Conservation (phyloP, 768 basidiomycete species). For the button mushroom (Agaricus bisporus) region DNA sequence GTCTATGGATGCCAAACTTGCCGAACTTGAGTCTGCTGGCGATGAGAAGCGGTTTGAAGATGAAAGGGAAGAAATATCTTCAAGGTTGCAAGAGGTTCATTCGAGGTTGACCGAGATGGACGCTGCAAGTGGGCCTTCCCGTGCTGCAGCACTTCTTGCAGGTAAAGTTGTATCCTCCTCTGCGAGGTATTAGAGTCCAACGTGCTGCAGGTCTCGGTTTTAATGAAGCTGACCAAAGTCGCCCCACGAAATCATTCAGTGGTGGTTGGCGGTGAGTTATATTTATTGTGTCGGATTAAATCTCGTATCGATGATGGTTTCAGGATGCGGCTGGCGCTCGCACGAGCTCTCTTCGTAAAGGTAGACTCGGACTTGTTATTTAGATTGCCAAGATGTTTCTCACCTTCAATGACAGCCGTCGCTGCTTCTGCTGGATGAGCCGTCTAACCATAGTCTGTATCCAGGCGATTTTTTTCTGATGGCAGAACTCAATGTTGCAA, state of each 20-base stretch:
- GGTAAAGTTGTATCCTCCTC: constrained; percentile 36
- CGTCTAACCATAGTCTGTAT: constrained; percentile 88
- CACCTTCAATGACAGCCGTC: constrained; percentile 40
- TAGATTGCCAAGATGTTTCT: neutral
- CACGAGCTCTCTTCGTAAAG: constrained; percentile 95
- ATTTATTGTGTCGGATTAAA: neutral
- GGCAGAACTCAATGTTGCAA: neutral
- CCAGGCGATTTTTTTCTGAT: neutral
- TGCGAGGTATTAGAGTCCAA: neutral
- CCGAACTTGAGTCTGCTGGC: constrained; percentile 64
- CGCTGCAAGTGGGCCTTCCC: constrained; percentile 92
- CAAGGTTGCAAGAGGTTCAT: constrained; percentile 85
- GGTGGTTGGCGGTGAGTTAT: constrained; percentile 86
- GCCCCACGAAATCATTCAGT: constrained; percentile 81
- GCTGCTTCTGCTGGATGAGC: constrained; percentile 82
- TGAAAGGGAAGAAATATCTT: constrained; percentile 77
- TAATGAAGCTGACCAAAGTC: constrained; percentile 78
- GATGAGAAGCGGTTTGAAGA: constrained; percentile 81
- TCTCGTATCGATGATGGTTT: constrained; percentile 2
- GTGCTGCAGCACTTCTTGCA: constrained; percentile 84
- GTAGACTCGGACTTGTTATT: constrained; percentile 24
- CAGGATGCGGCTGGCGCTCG: constrained; percentile 94
- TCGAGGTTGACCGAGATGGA: constrained; percentile 94
- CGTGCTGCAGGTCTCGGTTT: constrained; percentile 74
- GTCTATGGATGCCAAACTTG: constrained; percentile 64